phyloP scores from a whole-genome alignment of 441 rosid species.

The Populus hybrid region DNA sequence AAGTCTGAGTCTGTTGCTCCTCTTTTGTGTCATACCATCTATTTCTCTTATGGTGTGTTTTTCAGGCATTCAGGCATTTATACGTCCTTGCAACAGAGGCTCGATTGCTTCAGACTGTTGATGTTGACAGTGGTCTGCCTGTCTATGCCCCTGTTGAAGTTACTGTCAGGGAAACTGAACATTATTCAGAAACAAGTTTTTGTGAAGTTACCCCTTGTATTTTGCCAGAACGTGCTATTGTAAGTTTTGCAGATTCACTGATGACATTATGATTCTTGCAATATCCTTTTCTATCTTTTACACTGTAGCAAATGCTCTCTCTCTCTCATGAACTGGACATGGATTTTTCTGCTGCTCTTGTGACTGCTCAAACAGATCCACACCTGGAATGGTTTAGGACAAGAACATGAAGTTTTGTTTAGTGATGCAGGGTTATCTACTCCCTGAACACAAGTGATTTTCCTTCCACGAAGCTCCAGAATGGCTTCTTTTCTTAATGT shows the following conservation, averaged over 20 bases:
- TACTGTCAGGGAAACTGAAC: constrained; percentile 75
- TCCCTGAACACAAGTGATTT: not conserved
- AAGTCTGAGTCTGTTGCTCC: not conserved
- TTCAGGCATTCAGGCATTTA: constrained; percentile 96
- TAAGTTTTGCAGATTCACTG: constrained; percentile 39
- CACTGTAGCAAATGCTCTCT: not conserved
- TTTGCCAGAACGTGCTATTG: constrained; percentile 93
- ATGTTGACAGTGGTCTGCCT: constrained; percentile 94
- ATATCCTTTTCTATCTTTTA: not conserved
- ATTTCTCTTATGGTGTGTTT: constrained; percentile 20
- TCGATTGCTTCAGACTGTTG: constrained; percentile 97
- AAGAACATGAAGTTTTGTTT: not conserved
- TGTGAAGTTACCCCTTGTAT: constrained; percentile 92
- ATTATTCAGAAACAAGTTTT: constrained; percentile 85
- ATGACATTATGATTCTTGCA: not conserved
- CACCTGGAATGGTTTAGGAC: not conserved
- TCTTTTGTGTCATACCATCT: constrained; percentile 14
- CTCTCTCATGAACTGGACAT: not conserved
- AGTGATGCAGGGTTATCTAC: not conserved
- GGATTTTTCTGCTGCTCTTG: constrained; percentile 17
- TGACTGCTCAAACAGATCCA: constrained; percentile 12
- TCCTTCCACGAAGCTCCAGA: not conserved
- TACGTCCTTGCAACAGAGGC: constrained; percentile 96
- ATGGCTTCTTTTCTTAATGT: constrained; percentile 5
- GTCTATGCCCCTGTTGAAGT: constrained; percentile 94